These are phyloP conservation scores for Plasmodium adleri DNA, from an alignment of 169 alveolate genomes.

Conservation along the genomic window DNA sequence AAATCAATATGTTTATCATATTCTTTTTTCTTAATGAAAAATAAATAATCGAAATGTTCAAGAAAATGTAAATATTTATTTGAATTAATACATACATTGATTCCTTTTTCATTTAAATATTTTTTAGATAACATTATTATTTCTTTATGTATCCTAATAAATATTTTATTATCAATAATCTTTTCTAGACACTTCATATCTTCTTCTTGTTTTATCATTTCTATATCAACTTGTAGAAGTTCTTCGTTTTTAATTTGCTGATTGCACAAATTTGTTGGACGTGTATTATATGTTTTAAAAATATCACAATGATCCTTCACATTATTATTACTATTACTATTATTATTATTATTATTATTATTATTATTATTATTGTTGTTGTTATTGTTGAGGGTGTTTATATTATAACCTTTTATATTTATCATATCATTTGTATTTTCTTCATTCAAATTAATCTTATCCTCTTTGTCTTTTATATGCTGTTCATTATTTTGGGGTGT, in stretches of 20 bases:
- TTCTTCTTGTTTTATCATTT: slow-evolving; percentile 24
- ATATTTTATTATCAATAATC: slow-evolving; percentile 28
- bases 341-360: background rate
- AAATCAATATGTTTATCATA: slow-evolving; percentile 44
- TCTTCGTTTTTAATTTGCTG: background rate
- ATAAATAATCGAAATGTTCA: slow-evolving; percentile 51
- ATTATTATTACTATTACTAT: background rate
- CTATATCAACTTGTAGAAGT: slow-evolving; percentile 39
- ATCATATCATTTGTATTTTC: background rate
- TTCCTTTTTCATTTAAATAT: slow-evolving; percentile 45
- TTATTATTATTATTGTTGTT: background rate
- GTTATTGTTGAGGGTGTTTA: background rate
- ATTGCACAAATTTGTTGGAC: background rate
- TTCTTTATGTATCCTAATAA: slow-evolving; percentile 64
- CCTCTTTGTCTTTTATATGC: too few relatives aligned
- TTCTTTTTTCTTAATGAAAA: slow-evolving; percentile 38
- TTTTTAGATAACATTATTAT: slow-evolving; percentile 37
- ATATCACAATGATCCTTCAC: background rate
- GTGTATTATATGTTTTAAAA: background rate
- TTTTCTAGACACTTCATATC: slow-evolving; percentile 28
- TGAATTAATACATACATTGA: slow-evolving; percentile 48
- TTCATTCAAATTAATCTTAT: too few relatives aligned
- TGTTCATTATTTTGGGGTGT: too few relatives aligned
- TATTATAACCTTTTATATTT: background rate
- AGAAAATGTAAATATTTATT: slow-evolving; percentile 48